phyloP scores from a whole-genome alignment of 805 yeast genomes.

The Hemisphaericaspora nanyangensis region DNA sequence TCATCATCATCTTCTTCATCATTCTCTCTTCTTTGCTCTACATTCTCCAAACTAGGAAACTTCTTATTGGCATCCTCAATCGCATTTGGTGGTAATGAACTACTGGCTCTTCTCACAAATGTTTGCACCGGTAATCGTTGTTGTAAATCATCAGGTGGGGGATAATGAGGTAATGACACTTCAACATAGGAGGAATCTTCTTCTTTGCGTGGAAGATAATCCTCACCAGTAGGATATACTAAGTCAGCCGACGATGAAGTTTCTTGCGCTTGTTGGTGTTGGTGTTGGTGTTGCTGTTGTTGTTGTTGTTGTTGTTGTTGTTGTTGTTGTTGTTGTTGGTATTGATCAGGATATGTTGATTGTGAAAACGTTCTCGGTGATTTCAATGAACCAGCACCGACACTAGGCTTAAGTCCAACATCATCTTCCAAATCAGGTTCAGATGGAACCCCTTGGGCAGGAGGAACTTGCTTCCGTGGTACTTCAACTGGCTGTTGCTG shows the following conservation, averaged over 20 bases:
- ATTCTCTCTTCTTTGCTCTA: conserved; percentile 5
- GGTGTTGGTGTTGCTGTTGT: background rate
- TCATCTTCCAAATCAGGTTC: conserved; percentile 8
- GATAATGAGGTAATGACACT: conserved; percentile 6
- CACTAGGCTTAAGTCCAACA: background rate
- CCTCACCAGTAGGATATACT: conserved; percentile 2
- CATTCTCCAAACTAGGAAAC: conserved; percentile 10
- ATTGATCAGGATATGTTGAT: background rate
- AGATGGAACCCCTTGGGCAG: conserved; percentile 5
- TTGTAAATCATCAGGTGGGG: conserved; percentile 9
- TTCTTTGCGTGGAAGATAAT: background rate
- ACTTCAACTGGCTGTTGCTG: background rate
- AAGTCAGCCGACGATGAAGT: background rate
- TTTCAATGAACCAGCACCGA: background rate
- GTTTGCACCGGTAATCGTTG: conserved; percentile 1
- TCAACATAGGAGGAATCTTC: conserved; percentile 3
- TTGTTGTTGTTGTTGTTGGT: background rate
- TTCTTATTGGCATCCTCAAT: conserved; percentile 10
- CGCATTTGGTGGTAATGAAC: conserved; percentile 10
- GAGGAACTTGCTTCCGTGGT: background rate
- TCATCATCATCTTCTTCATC: background rate
- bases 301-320: background rate
- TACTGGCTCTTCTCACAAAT: conserved; percentile 7
- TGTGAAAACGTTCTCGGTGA: background rate
- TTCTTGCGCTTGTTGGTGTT: background rate